These are phyloP conservation scores for Haberlea rhodopensis DNA, from an alignment of 257 asterid species.

Conservation along the genomic window DNA sequence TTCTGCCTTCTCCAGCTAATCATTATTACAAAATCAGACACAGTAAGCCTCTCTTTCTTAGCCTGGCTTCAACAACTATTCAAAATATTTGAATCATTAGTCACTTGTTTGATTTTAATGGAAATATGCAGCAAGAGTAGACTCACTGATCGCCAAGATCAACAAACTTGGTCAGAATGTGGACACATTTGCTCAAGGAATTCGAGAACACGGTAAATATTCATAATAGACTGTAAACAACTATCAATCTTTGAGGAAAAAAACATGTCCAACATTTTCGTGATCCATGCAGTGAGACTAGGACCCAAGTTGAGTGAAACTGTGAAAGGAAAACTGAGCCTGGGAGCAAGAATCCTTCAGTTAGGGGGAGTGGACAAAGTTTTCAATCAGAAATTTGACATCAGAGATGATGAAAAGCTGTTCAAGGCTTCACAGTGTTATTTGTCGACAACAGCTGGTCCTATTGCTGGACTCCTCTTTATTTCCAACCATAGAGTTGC, in stretches of 20 bases:
- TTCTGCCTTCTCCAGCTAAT: conserved; percentile 1
- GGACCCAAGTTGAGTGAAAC: conserved; percentile 30
- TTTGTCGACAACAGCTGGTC: conserved; percentile 24
- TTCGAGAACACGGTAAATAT: conserved; percentile 31
- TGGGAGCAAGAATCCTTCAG: conserved; percentile 30
- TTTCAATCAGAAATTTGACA: conserved; percentile 17
- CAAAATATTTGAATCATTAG: not conserved
- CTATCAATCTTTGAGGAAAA: not conserved
- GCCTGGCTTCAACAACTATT: not conserved
- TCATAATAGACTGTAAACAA: not conserved
- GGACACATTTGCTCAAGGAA: conserved; percentile 32
- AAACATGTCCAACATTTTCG: not conserved
- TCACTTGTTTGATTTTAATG: not conserved
- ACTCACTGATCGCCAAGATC: conserved; percentile 21
- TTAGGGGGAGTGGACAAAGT: conserved; percentile 29
- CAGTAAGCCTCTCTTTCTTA: conserved; percentile 8
- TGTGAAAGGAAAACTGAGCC: conserved; percentile 30
- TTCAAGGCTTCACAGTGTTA: conserved; percentile 21
- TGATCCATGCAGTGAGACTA: conserved; percentile 24
- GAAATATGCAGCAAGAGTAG: conserved; percentile 24
- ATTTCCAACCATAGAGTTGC: not conserved
- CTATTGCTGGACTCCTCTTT: conserved; percentile 21
- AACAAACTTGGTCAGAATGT: conserved; percentile 23
- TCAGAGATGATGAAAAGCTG: conserved; percentile 10
- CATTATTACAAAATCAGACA: not conserved